A percentile compares a stretch with the other conserved stretches of the same genome.
Evolutionary conservation across 805 yeast species (phyloP).

Genomic region (Myxozyma lipomycoides): DNA sequence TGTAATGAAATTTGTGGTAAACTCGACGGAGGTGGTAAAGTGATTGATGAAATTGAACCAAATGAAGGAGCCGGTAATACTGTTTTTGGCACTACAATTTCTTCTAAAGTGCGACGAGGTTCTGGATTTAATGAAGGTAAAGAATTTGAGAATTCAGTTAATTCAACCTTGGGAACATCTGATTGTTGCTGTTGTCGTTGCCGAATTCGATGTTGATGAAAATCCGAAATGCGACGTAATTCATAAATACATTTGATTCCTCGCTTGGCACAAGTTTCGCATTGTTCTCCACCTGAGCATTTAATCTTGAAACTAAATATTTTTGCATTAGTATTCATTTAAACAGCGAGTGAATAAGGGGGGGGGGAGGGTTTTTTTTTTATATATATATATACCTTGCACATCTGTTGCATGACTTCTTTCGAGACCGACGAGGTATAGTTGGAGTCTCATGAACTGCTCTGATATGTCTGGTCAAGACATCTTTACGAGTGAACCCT

Average conservation of each 20-base stretch:
- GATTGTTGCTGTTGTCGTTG: slow-evolving; percentile 1
- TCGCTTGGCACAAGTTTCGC: slow-evolving; percentile 28
- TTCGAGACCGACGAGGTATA: slow-evolving; percentile 14
- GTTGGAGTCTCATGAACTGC: slow-evolving; percentile 23
- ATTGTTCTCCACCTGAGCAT: slow-evolving; percentile 30
- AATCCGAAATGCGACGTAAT: slow-evolving; percentile 5
- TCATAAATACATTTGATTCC: slow-evolving; percentile 22
- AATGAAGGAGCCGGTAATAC: no score
- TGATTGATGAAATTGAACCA: no score
- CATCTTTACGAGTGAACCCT: slow-evolving; percentile 21
- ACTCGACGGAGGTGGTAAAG: no score
- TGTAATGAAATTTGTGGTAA: no score
- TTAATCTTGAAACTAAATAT: slow-evolving; percentile 22
- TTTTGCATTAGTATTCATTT: not conserved
- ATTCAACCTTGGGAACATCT: not conserved
- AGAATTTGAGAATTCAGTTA: not conserved
- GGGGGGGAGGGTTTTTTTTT: not conserved
- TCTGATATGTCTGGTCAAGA: slow-evolving; percentile 16
- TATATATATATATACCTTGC: slow-evolving; percentile 3
- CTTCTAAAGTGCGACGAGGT: no score
- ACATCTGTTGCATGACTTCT: slow-evolving; percentile 22
- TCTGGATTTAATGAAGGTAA: no score
- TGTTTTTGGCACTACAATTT: no score
- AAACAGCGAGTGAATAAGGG: not conserved
- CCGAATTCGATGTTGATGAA: not conserved